phyloP scores from a whole-genome alignment of 495 filamentous ascomycete species.

The Penicillium mononematosum region DNA sequence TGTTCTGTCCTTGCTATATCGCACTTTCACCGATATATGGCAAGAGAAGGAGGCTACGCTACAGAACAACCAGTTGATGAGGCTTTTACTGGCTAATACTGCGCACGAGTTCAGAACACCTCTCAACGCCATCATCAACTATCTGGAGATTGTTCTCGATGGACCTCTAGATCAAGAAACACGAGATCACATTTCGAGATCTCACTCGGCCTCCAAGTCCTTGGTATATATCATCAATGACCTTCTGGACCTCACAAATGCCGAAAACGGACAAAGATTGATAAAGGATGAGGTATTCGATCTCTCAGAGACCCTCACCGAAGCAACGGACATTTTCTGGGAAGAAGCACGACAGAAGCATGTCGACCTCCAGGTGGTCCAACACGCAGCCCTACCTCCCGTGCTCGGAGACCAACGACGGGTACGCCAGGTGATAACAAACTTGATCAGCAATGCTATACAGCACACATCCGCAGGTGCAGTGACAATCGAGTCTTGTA shows the following conservation, averaged over 20 bases:
- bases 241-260: conserved; percentile 82
- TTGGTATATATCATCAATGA: conserved; percentile 93
- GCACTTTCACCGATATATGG: conserved; percentile 85
- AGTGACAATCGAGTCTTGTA: conserved; percentile 68
- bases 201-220: conserved; percentile 88
- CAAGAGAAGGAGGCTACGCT: conserved; percentile 80
- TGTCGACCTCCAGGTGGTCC: conserved; percentile 63
- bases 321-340: conserved; percentile 71
- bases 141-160: conserved; percentile 86
- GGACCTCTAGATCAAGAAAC: conserved; percentile 76
- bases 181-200: conserved; percentile 76
- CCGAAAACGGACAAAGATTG: conserved; percentile 73
- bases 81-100: conserved; percentile 78
- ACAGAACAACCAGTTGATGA: conserved; percentile 74
- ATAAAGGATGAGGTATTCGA: conserved; percentile 80
- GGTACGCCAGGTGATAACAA: conserved; percentile 80
- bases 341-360: conserved; percentile 73
- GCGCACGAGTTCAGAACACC: conserved; percentile 91
- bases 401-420: conserved; percentile 82
- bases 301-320: conserved; percentile 65
- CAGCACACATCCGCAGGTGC: conserved; percentile 68
- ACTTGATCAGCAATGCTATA: conserved; percentile 80
- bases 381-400: conserved; percentile 68
- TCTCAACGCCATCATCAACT: conserved; percentile 92
- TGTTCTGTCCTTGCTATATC: conserved; percentile 82